Conservation (phyloP, 225 moss, liverwort and hornwort genomes). For the Takakia lepidozioides region DNA sequence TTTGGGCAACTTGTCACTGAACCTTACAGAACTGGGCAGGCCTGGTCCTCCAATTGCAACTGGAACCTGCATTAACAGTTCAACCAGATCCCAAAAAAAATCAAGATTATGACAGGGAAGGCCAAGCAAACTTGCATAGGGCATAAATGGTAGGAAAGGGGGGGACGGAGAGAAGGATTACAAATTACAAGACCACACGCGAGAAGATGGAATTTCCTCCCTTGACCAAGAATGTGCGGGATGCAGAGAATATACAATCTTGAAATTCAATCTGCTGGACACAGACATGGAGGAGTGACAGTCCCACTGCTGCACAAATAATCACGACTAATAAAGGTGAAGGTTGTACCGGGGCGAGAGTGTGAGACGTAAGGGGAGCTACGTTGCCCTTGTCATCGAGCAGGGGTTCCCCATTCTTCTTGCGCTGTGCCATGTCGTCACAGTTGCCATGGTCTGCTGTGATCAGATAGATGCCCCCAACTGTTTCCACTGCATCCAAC, state of each 20-base stretch:
- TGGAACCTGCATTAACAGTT: constrained; percentile 72
- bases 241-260: neutral
- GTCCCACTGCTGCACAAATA: too few species aligned
- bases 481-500: constrained; percentile 50
- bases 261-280: neutral
- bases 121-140: too few species aligned
- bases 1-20: constrained; percentile 59
- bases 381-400: constrained; percentile 57
- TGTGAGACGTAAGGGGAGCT: constrained; percentile 74
- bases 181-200: too few species aligned
- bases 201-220: too few species aligned
- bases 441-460: constrained; percentile 86
- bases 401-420: constrained; percentile 66
- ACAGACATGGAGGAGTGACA: too few species aligned
- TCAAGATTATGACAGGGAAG: too few species aligned
- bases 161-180: too few species aligned
- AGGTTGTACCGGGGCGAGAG: constrained; percentile 77
- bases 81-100: neutral
- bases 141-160: too few species aligned
- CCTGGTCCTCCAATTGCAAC: constrained; percentile 93
- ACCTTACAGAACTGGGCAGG: constrained; percentile 62
- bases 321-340: too few species aligned
- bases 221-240: too few species aligned
- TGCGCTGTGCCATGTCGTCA: constrained; percentile 85
- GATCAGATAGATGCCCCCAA: constrained; percentile 72